These are phyloP conservation scores for Epichloe gansuensis DNA, from an alignment of 2,329 filamentous ascomycete genomes.

Conservation along the genomic window DNA sequence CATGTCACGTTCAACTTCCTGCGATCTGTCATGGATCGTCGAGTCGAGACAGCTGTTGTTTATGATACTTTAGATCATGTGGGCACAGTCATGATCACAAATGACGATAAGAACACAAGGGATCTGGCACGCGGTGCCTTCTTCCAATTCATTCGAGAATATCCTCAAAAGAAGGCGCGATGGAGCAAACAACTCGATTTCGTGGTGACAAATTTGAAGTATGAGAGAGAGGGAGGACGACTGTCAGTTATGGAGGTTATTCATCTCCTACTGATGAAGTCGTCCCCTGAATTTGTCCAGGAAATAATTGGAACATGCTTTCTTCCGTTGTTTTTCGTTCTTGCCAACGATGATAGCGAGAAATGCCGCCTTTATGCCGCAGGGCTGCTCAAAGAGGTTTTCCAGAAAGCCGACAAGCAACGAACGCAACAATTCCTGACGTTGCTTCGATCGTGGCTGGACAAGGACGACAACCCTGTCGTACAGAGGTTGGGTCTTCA, in stretches of 20 bases:
- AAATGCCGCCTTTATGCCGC: conserved; percentile 76
- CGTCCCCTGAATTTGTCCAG: conserved; percentile 68
- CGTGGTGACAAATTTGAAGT: conserved; percentile 80
- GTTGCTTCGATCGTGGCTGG: conserved; percentile 63
- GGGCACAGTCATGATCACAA: conserved; percentile 87
- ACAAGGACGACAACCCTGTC: conserved; percentile 57
- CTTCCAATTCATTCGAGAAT: conserved; percentile 87
- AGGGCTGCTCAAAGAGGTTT: conserved; percentile 67
- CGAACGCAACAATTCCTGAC: conserved; percentile 56
- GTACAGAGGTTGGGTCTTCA: conserved; percentile 65
- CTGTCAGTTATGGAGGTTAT: conserved; percentile 89
- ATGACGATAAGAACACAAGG: conserved; percentile 77
- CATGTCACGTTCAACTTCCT: conserved; percentile 93
- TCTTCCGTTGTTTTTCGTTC: conserved; percentile 69
- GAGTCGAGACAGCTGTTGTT: conserved; percentile 71
- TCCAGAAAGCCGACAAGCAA: conserved; percentile 63
- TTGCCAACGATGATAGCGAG: conserved; percentile 78
- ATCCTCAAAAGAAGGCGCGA: conserved; percentile 79
- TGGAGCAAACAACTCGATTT: conserved; percentile 86
- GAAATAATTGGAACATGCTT: conserved; percentile 74
- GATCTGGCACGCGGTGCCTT: conserved; percentile 82
- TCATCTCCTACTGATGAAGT: conserved; percentile 74
- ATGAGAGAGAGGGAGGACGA: conserved; percentile 76
- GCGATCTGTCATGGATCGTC: conserved; percentile 72
- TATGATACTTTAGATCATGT: conserved; percentile 89